These are phyloP conservation scores for Globisporangium iwayamae DNA, from an alignment of 352 stramenopile genomes.

Conservation along the genomic window DNA sequence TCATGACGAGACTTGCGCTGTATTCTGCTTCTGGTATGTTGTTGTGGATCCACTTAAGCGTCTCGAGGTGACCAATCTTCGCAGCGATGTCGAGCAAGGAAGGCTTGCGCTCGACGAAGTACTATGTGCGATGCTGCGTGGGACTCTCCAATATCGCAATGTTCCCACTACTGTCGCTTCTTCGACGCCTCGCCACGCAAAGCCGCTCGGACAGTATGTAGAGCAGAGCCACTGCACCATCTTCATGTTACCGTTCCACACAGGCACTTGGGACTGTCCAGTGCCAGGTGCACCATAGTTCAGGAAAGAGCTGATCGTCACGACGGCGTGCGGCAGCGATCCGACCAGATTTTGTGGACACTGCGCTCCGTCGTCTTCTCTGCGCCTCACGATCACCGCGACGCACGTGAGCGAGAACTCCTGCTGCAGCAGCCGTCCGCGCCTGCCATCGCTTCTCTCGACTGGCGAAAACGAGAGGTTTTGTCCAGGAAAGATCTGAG, in stretches of 20 bases:
- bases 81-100: background rate
- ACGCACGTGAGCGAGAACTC: background rate
- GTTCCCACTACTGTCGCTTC: background rate
- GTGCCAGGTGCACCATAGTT: background rate
- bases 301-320: background rate
- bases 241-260: background rate
- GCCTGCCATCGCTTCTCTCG: too few species aligned
- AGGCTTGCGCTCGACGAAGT: background rate
- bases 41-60: background rate
- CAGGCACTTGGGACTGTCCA: background rate
- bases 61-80: background rate
- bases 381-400: background rate
- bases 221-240: constrained; percentile 4
- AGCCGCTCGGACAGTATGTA: background rate
- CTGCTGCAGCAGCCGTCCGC: too few species aligned
- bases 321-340: background rate
- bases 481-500: too few species aligned
- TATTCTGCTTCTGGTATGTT: background rate
- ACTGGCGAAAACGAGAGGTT: too few species aligned
- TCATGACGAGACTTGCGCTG: background rate
- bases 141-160: background rate
- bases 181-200: background rate
- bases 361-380: background rate
- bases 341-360: background rate
- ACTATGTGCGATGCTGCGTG: background rate